Base-by-base conservation (phyloP, 306 rosid species). In the Trifolium dubium region DNA sequence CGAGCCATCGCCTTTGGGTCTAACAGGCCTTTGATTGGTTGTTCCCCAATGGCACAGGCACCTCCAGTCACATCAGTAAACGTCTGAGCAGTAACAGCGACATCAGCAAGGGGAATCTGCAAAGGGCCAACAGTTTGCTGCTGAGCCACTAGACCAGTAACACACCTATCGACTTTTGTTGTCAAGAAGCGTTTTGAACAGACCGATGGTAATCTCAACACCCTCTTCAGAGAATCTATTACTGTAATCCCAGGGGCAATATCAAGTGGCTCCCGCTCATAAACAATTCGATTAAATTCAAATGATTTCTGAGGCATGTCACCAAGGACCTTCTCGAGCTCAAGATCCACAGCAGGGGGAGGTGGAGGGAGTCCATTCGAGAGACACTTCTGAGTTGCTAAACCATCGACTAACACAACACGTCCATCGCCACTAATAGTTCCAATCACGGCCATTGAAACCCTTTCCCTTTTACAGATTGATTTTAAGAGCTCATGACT, bases 21-120 rank as follows among this genome's bases (percentile, higher is more conserved):
- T 23, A 23, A 75, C 75, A 93, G 72, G 55, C 98, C 98, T 85
- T 93, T 93, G 77, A 87, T 77, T 72, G 97, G 97, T 37, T 87
- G 96, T 87, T 92, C 98, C 43, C 98, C 98, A 73, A 92, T 87
- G 68, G 96, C 96, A 76, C 96, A 89, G 10, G 98, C 98, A 59
- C 98, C 96, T 72, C 98, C 96, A 31, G 93, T 89, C 66, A 92
- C 43, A 58, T 78, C 85, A 3, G 86, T 83, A 79, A 80, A 90
- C 72, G 92, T 84, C 77, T 90, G 98, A 72, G 95, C 96, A 53
- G 79, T 92, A 49, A 92, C 97, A 55, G 89, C 98, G 70, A 93
- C 98, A 81, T 93, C 98, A 75, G 97, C 69, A 6, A 90, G 88
- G 30, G 98, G 77, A 77, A 93, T 89, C 71, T 93, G 98, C 84